A percentile compares a stretch with the other conserved stretches of the same genome.
Evolutionary conservation across 352 stramenopile genomes (phyloP).

Genomic region (Discostella stelligera): DNA sequence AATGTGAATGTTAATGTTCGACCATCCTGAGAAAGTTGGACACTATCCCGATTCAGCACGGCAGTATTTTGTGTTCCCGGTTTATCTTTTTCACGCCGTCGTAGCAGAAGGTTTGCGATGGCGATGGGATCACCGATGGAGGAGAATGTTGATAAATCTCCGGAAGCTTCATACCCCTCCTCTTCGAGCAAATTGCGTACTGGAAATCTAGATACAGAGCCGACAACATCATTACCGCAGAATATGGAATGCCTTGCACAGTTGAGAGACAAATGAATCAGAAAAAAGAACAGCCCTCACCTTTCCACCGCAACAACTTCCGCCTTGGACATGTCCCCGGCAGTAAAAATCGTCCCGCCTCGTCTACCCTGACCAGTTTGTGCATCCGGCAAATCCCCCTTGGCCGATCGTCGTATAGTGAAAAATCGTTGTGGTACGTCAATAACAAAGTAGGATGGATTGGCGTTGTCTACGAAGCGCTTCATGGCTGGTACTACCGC

Average conservation of each 20-base stretch:
- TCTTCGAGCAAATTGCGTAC: conserved; percentile 65
- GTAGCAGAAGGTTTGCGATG: conserved; percentile 64
- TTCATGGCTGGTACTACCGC: conserved; percentile 64
- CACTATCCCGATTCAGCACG: conserved; percentile 44
- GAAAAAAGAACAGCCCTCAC: conserved; percentile 28
- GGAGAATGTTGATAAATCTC: conserved; percentile 68
- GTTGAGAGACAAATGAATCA: no score
- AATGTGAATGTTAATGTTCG: conserved; percentile 66
- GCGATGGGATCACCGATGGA: conserved; percentile 60
- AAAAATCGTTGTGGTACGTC: conserved; percentile 65
- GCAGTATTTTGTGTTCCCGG: conserved; percentile 39
- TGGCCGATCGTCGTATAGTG: conserved; percentile 61
- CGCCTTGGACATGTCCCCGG: conserved; percentile 76
- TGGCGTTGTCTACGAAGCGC: conserved; percentile 62
- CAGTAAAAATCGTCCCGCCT: conserved; percentile 77
- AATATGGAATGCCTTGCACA: no score
- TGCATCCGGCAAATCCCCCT: conserved; percentile 74
- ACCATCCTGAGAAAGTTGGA: conserved; percentile 53
- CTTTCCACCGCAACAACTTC: conserved; percentile 77
- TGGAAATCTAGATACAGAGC: conserved; percentile 52
- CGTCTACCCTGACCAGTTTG: conserved; percentile 71
- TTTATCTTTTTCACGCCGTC: conserved; percentile 73
- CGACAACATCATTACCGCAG: neutral
- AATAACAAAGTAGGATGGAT: conserved; percentile 57
- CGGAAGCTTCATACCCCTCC: conserved; percentile 66